These are phyloP conservation scores for Blastobotrys muscicola DNA, from an alignment of 805 yeast species.

Conservation along the genomic window DNA sequence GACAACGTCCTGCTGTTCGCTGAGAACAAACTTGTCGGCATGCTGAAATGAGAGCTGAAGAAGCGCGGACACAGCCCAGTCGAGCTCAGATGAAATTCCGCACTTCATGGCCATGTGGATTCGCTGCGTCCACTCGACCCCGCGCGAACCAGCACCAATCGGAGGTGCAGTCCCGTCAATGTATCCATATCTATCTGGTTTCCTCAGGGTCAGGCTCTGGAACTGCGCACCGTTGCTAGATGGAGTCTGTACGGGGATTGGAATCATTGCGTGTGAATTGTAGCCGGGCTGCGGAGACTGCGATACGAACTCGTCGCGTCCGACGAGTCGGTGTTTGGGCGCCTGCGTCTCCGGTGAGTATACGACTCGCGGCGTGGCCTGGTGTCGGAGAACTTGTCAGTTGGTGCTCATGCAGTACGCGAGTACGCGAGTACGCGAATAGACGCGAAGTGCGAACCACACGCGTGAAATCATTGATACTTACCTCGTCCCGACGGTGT, in stretches of 20 bases:
- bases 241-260: slow-evolving; percentile 28
- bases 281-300: slow-evolving; percentile 3
- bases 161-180: slow-evolving; percentile 2
- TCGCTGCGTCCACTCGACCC: slow-evolving; percentile 55
- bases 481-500: too few species aligned
- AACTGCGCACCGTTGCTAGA: slow-evolving; percentile 23
- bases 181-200: slow-evolving; percentile 13
- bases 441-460: too few species aligned
- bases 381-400: neutral
- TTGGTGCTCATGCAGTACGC: too few species aligned
- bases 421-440: too few species aligned
- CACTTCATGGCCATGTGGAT: slow-evolving; percentile 61
- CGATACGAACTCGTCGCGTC: slow-evolving; percentile 2
- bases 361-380: neutral
- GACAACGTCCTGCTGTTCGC: slow-evolving; percentile 31
- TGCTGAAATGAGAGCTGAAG: slow-evolving; percentile 37
- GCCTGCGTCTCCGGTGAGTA: neutral
- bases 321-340: slow-evolving; percentile 2
- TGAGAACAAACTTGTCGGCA: slow-evolving; percentile 41
- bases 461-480: too few species aligned
- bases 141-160: slow-evolving; percentile 35
- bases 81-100: slow-evolving; percentile 55
- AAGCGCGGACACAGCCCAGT: slow-evolving; percentile 58
- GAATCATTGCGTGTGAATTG: slow-evolving; percentile 10
- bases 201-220: slow-evolving; percentile 15